Conservation (phyloP, 2,329 filamentous ascomycete genomes). For the Clarireedia homoeocarpa region DNA sequence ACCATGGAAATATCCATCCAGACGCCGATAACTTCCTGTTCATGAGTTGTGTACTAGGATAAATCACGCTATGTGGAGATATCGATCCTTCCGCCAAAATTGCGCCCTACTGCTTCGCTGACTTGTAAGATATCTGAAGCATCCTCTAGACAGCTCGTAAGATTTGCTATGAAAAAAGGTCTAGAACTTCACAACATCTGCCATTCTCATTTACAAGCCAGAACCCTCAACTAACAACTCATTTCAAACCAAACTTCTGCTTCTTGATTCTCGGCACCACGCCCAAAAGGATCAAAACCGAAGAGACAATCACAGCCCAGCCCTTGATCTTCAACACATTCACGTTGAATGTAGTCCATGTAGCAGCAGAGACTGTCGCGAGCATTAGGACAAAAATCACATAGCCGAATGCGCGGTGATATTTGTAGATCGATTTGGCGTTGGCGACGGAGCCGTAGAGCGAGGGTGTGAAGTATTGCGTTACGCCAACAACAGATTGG, state of each 20-base stretch:
- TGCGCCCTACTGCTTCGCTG: no score
- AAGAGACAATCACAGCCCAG: conserved; percentile 65
- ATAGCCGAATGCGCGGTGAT: conserved; percentile 76
- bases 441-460: conserved; percentile 72
- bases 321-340: conserved; percentile 62
- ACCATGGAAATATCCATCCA: no score
- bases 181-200: no score
- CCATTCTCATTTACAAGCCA: no score
- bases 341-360: conserved; percentile 66
- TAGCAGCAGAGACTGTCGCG: conserved; percentile 67
- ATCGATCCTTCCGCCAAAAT: no score
- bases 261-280: conserved; percentile 72
- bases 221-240: no score
- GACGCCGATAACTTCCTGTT: no score
- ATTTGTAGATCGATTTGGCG: conserved; percentile 83
- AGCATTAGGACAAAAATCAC: conserved; percentile 61
- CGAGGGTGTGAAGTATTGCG: conserved; percentile 68
- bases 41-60: no score
- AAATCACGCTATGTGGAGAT: no score
- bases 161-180: no score
- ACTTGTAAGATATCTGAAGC: no score
- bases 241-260: conserved; percentile 59
- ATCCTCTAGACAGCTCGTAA: no score
- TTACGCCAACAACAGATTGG: conserved; percentile 73
- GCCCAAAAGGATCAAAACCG: conserved; percentile 60